Base-by-base conservation (phyloP, 352 stramenopile genomes). In the Pythium volutum region DNA sequence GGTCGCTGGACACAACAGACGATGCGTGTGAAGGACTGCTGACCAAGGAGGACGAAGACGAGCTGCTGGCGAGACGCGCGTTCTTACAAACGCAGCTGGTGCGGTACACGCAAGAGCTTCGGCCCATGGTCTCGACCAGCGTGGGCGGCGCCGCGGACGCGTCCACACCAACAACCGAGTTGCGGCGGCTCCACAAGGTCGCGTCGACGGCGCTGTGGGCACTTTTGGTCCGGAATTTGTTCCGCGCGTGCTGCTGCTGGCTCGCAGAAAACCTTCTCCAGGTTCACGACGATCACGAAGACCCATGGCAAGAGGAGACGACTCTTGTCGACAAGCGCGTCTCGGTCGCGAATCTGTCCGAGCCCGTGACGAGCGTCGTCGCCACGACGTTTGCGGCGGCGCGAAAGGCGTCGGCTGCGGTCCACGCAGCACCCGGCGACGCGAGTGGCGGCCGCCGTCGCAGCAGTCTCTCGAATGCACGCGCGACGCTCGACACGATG, bases 201-300 rank as follows among this genome's bases (percentile, higher is more conserved):
- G 25, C 77, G 4, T 68, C 64, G 0, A 26, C 25, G 1, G 69
- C 75, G n/a, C 38, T 90, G 33, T 74, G 77, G n/a, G 43, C 49
- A 2, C 67, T 91, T 14, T 79, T 91, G 10, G 33, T 89, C n/a
- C 50, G 58, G 15, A 88, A 88, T 55, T 55, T 88, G 16, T 76
- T 91, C 16, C 77, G 81, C 1, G 74, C 56, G 0, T 86, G 77
- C 42, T 88, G 71, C 57, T 91, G 71, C 52, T 91, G 77, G 77
- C 64, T 91, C 0, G 75, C 55, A 1, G 81, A 91, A 36, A 87
- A 87, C 41, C 33, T 67, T 15, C 16, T 41, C 29, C 29, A 67
- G 22, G 50, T n/a, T n/a, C n/a, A 66, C 15, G 5, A 2, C 15
- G 20, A 33, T 16, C 10, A 49, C 9, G 38, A 42, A 25, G 34